Evolutionary conservation across 2,329 filamentous ascomycete genomes (phyloP), one percentile per base, ranked within the genome.

Genomic region (Davidsoniella eucalypti): DNA sequence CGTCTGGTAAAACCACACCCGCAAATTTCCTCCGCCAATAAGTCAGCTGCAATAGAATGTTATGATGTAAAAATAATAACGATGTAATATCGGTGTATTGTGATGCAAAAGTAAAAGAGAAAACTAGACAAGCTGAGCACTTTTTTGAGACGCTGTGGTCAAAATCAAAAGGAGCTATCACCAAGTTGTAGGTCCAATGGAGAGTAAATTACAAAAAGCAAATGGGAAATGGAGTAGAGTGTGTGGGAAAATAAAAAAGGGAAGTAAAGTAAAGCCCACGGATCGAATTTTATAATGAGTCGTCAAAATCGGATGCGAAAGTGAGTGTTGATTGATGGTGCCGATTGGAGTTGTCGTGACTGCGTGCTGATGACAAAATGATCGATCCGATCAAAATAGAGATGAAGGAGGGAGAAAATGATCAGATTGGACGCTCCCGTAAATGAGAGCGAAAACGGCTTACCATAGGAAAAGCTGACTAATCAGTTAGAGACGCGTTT

Each of bases 191-290:
- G 36, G 26, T 25, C 44, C 38, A 5, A 54, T 50, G 46, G 49
- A 54, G 8, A 72, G 72, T 72, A 71, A 67, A 71, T 71, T 71
- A 67, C 69, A 65, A 43, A 12, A 17, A 43, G 12, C 16, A 21
- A 23, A 43, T 8, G 9, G 25, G 25, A 43, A 12, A 41, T 8
- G n/a, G 14, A 16, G 9, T 21, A 21, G 39, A 41, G 39, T 17
- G 21, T 17, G 39, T 21, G 39, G 4, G 10, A 41, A 18, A 43
- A 38, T 12, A 21, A 37, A n/a, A 10, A 29, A 25, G 25, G 17
- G 12, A 29, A 26, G 7, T 5, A 36, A 37, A 37, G 29, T 18
- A 26, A 17, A 33, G 16, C 12, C 29, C 8, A 33, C 7, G 29
- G 29, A 10, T 33, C 29, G 12, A 33, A 33, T 2, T 2, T 9